Base-by-base conservation (phyloP, 2,329 filamentous ascomycete genomes). In the Cladosporium sp. region DNA sequence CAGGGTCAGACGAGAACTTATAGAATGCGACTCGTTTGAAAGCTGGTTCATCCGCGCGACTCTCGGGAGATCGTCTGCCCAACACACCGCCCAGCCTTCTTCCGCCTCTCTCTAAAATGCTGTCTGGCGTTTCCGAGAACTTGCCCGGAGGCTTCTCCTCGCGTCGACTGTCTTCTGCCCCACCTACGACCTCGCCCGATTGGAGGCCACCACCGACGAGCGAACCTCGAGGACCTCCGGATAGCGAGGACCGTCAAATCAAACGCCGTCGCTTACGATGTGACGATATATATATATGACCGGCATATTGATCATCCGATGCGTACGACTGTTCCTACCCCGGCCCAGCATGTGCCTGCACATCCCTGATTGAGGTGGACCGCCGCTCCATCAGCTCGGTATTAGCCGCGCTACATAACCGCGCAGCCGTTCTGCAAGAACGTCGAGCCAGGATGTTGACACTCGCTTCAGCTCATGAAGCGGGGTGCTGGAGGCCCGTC, bases 1-100 rank as follows among this genome's bases (percentile, higher is more conserved):
- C 76, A n/a, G 54, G 54, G 34, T 51, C 45, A 25, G 44, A 57
- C 19, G 54, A 62, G 59, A 53, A 62, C 56, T 53, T 66, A 39
- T 45, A 50, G 47, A 19, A 37, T 50, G 34, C 32, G 56, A 39
- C 48, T 37, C 35, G n/a, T 28, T 10, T 13, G 20, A 28, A 25
- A 22, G 52, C 34, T 15, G 20, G 28, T 57, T 7, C 9, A 17
- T n/a, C 24, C 19, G 42, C 13, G 22, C 42, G 22, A 15, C n/a
- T 9, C 12, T 24, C 42, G 17, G 42, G 12, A 25, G 20, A 45
- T 12, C 22, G 15, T 28, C 42, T 25, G 17, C 1, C 17, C 42
- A 12, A 45, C 2, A n/a, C n/a, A n/a, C n/a, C n/a, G n/a, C n/a
- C n/a, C n/a, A n/a, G n/a, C n/a, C n/a, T n/a, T n/a, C 13, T n/a